Evolutionary conservation across 176 grass and related monocot genomes (phyloP), one percentile per base, ranked within the genome.

Genomic region (Lolium rigidum): DNA sequence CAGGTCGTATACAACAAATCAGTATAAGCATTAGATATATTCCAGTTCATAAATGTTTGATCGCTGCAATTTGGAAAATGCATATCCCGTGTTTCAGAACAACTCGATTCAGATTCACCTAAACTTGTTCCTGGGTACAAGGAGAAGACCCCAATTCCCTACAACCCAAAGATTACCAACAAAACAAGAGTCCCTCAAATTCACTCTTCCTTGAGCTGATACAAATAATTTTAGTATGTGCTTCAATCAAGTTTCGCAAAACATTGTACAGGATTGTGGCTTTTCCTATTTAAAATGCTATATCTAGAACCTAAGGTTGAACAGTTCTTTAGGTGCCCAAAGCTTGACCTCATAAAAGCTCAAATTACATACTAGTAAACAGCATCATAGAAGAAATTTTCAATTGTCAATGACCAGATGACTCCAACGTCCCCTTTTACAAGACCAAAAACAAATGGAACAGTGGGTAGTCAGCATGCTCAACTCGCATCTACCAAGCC

Each of bases 41-140:
- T 31, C 43, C 61, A 67, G 22, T 10, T 11, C 25, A 9, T 25
- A 60, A 43, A 79, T 79, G n/a, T 79, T 59, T 79, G n/a, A 79
- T 62, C 57, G 59, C 12, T 60, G 56, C n/a, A 48, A 18, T 80
- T 81, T 50, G 17, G 16, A 50, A 65, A 31, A 50, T 50, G 25
- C 41, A 17, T n/a, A 37, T 37, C 10, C 24, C 5, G 67, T 20
- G 24, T 43, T 67, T 52, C 61, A n/a, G 61, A 67, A 50, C 14
- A 39, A 79, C n/a, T 26, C 38, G 18, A 24, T 79, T 47, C 57
- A 63, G 77, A 61, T 80, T 80, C 39, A 38, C 52, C 31, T 59
- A 39, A 35, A 35, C 31, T 35, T 35, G 28, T 57, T 77, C 50
- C 75, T 77, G 75, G 28, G 4, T 57, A 39, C 52, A 56, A 77